Percentiles rank a stretch among this genome's conserved stretches.
Conservation (phyloP, 2,329 filamentous ascomycete genomes). For the Trichoderma pleuroti region DNA sequence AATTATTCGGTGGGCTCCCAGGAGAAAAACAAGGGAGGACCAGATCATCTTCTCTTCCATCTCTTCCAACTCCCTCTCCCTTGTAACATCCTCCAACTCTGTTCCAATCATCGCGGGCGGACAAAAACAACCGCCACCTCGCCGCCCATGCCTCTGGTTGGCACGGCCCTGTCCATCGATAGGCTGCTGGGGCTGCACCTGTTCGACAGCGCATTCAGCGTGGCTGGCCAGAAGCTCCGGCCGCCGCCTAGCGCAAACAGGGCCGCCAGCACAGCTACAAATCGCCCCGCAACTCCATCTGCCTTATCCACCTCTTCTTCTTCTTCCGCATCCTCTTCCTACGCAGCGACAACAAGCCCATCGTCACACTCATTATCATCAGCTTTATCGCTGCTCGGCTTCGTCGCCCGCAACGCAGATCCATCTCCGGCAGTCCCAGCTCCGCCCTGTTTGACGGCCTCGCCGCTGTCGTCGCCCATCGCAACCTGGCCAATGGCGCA, state of each 20-base stretch:
- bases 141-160: not conserved
- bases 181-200: slow-evolving; percentile 14
- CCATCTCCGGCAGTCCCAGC: not conserved
- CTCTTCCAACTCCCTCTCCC: not conserved
- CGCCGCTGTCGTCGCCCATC: slow-evolving; percentile 27
- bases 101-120: not conserved
- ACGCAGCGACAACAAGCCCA: not conserved
- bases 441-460: slow-evolving; percentile 18
- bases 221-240: not conserved
- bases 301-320: not conserved
- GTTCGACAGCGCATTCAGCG: slow-evolving; percentile 7
- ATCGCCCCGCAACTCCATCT: slow-evolving; percentile 5
- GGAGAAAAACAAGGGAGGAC: not conserved
- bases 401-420: not conserved
- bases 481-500: slow-evolving; percentile 32
- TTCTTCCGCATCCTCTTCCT: not conserved
- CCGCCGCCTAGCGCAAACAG: not conserved
- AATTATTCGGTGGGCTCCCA: not conserved
- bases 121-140: not conserved
- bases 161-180: slow-evolving; percentile 6
- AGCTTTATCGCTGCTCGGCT: not conserved
- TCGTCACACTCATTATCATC: not conserved
- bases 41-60: not conserved
- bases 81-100: not conserved
- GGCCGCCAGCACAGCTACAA: slow-evolving; percentile 3